Evolutionary conservation across 345 rosid species (phyloP).

Genomic region (Combretum micranthum): DNA sequence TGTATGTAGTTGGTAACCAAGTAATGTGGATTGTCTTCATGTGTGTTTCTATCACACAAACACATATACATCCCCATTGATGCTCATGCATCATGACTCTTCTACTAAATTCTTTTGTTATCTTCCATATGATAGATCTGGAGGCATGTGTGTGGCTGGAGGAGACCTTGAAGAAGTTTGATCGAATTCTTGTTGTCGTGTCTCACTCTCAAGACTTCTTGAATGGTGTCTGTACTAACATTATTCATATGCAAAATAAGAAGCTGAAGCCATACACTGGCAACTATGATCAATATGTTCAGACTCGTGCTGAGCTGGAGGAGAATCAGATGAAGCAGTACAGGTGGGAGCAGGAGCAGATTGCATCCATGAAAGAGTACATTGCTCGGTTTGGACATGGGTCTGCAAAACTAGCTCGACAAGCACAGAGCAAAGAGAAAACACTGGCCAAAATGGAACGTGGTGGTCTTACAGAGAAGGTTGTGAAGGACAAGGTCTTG

Average conservation of each 20-base stretch:
- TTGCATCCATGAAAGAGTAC: constrained; percentile 93
- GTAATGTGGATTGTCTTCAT: no score
- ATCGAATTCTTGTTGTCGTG: constrained; percentile 85
- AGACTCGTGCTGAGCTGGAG: constrained; percentile 90
- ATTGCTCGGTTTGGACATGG: constrained; percentile 99
- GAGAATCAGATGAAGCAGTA: constrained; percentile 99
- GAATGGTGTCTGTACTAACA: constrained; percentile 95
- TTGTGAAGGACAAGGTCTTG: constrained; percentile 62
- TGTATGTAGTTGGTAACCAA: no score
- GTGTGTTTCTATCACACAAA: no score
- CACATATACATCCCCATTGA: background rate
- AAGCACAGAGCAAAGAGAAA: constrained; percentile 98
- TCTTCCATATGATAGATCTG: constrained; percentile 49
- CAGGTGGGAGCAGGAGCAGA: constrained; percentile 99
- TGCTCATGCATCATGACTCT: background rate
- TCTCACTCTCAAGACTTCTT: constrained; percentile 98
- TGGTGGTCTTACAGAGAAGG: constrained; percentile 94
- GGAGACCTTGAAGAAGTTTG: constrained; percentile 84
- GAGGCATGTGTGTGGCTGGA: constrained; percentile 99
- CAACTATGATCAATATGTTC: constrained; percentile 91
- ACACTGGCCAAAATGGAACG: constrained; percentile 99
- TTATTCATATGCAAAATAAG: constrained; percentile 95
- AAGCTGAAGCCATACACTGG: constrained; percentile 77
- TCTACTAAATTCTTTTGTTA: background rate
- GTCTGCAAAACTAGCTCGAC: constrained; percentile 97